Evolutionary conservation across 108 stramenopile genomes (phyloP), one percentile per base, ranked within the genome.

Genomic region (Licmophora abbreviata): DNA sequence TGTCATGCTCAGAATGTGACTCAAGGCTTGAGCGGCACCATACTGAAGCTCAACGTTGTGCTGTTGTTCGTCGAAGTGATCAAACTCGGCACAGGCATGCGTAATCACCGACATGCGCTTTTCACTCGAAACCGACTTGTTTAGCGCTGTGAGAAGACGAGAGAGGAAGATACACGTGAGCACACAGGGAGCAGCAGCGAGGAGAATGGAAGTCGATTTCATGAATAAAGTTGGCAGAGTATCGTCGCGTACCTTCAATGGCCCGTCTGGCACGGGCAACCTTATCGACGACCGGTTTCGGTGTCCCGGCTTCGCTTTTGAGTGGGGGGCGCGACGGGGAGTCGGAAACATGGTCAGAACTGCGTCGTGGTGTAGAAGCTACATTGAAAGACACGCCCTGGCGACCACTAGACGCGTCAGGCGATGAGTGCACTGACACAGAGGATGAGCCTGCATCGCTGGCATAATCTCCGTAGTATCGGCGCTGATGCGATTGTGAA

Each of bases 1-100:
- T 43, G 75, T 55, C 57, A 68, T 69, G 40, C 37, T 21, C 10
- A 91, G 75, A 8, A 73, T 54, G 4, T 80, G 68, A 22, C 69
- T 63, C 3, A 91, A 64, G 20, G 70, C 77, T 18, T 58, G 55
- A 1, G 84, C 80, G 22, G 82, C 80, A 10, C 88, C 88, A 12
- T 71, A 48, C 27, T 73, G 66, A 15, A 91, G 60, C 35, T 83
- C 84, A 8, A 68, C 63, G 31, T 78, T 81, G 55, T 85, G 88
- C 47, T 52, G 43, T 14, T 26, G n/a, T 8, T 77, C 76, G 51
- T 83, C 71, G 8, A 40, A 41, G 45, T 85, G 83, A 54, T 83
- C 76, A 58, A 88, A 88, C 28, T 79, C 77, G 10, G 54, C 58
- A 54, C 71, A 74, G 9, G 77, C 79, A 29, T 63, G 68, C 3